Evolutionary conservation across 306 rosid genomes (phyloP).

Genomic region (Geum urbanum): DNA sequence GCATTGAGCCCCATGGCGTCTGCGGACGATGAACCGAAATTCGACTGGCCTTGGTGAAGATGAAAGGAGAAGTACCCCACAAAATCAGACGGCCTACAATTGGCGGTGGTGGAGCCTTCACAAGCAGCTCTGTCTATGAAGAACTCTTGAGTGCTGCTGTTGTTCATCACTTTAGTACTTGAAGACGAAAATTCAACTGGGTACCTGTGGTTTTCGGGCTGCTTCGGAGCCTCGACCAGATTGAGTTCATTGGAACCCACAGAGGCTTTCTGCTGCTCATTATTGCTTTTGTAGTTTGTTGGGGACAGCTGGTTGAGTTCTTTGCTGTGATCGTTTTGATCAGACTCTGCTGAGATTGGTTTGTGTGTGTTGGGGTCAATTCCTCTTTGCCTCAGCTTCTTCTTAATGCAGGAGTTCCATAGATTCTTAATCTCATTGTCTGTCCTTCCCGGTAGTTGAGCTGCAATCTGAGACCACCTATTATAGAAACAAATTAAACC

Average conservation of each 20-base stretch:
- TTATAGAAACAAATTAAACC: not conserved
- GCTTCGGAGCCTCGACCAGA: slow-evolving; percentile 31
- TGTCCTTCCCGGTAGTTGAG: slow-evolving; percentile 88
- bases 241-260: slow-evolving; percentile 44
- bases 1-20: slow-evolving; percentile 33
- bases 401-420: slow-evolving; percentile 90
- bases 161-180: slow-evolving; percentile 27
- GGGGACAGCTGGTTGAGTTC: slow-evolving; percentile 12
- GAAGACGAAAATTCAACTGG: slow-evolving; percentile 39
- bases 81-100: slow-evolving; percentile 51
- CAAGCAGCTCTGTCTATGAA: slow-evolving; percentile 41
- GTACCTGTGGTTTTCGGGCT: slow-evolving; percentile 24
- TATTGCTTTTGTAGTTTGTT: slow-evolving; percentile 28
- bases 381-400: slow-evolving; percentile 85
- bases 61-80: slow-evolving; percentile 54
- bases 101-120: slow-evolving; percentile 33
- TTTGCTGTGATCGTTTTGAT: slow-evolving; percentile 29
- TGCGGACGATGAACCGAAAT: slow-evolving; percentile 31
- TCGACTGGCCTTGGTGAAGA: slow-evolving; percentile 29
- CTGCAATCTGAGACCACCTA: slow-evolving; percentile 98
- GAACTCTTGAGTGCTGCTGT: slow-evolving; percentile 44
- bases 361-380: slow-evolving; percentile 94
- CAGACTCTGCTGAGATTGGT: slow-evolving; percentile 45
- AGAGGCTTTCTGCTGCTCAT: slow-evolving; percentile 43
- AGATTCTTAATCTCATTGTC: slow-evolving; percentile 89